Conservation (phyloP, 2,329 filamentous ascomycete species). For the Diaporthe sp. region DNA sequence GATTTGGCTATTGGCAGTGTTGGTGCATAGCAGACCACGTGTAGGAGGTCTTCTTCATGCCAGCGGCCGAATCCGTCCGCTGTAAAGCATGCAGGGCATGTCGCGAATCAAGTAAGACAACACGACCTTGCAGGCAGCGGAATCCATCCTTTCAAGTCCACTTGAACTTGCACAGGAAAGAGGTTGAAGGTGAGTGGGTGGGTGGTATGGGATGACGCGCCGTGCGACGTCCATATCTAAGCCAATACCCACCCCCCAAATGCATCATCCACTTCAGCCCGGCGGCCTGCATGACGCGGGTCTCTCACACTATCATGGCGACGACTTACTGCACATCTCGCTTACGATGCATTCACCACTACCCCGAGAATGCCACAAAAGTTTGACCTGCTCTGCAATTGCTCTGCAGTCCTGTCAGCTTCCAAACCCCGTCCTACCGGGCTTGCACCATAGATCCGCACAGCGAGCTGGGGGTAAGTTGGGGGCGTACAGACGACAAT, state of each 20-base stretch:
- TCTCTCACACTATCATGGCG: slow-evolving; percentile 15
- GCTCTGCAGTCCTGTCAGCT: not conserved
- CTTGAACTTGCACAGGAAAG: not conserved
- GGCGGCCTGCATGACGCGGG: slow-evolving; percentile 22
- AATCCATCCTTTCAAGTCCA: not conserved
- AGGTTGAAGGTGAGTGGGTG: not conserved
- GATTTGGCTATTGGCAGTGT: not conserved
- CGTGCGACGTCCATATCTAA: slow-evolving; percentile 2
- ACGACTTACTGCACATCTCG: slow-evolving; percentile 6
- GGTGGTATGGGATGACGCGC: not conserved
- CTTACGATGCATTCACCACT: slow-evolving; percentile 4
- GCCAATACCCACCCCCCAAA: not conserved
- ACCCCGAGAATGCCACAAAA: not conserved
- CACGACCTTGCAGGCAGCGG: not conserved
- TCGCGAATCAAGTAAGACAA: not conserved
- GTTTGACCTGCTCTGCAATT: not conserved
- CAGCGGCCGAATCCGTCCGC: not conserved
- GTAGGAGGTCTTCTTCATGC: not conserved
- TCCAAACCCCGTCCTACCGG: not conserved
- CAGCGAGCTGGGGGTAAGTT: not conserved
- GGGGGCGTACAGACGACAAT: not conserved
- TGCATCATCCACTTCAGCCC: slow-evolving; percentile 12
- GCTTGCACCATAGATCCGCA: not conserved
- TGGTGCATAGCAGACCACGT: not conserved
- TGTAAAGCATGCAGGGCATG: not conserved